Conservation (phyloP, 805 yeast species). For the Scheffersomyces amazonensis region DNA sequence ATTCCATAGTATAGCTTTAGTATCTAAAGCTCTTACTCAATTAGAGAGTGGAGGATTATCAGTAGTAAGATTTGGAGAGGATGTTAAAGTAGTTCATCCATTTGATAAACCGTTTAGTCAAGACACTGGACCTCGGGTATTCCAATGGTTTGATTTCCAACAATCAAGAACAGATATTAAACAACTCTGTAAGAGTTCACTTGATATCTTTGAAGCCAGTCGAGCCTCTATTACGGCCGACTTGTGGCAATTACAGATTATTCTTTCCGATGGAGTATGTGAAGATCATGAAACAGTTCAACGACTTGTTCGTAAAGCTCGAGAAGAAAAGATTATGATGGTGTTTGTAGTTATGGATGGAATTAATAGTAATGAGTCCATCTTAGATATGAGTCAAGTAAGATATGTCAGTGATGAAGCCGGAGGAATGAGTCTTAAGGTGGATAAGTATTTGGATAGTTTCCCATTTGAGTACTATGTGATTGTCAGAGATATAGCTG, state of each 20-base stretch:
- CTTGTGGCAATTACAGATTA: constrained; percentile 90
- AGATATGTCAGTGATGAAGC: constrained; percentile 64
- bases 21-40: constrained; percentile 89
- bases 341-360: constrained; percentile 95
- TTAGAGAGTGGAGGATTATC: constrained; percentile 92
- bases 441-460: constrained; percentile 80
- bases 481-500: constrained; percentile 83
- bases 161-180: constrained; percentile 85
- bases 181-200: constrained; percentile 67
- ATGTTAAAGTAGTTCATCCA: constrained; percentile 80
- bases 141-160: constrained; percentile 87
- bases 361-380: constrained; percentile 76
- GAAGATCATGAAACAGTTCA: constrained; percentile 87
- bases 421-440: constrained; percentile 72
- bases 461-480: constrained; percentile 98
- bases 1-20: constrained; percentile 90
- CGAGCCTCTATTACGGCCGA: constrained; percentile 48
- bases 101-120: constrained; percentile 77
- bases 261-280: constrained; percentile 94
- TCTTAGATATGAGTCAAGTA: constrained; percentile 93
- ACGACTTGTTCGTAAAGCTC: constrained; percentile 82
- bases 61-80: constrained; percentile 86
- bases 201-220: constrained; percentile 68
- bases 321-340: constrained; percentile 89
- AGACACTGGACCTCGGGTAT: constrained; percentile 78